Base-by-base conservation (phyloP, 2,329 filamentous ascomycete genomes). In the Bipolaris oryzae region DNA sequence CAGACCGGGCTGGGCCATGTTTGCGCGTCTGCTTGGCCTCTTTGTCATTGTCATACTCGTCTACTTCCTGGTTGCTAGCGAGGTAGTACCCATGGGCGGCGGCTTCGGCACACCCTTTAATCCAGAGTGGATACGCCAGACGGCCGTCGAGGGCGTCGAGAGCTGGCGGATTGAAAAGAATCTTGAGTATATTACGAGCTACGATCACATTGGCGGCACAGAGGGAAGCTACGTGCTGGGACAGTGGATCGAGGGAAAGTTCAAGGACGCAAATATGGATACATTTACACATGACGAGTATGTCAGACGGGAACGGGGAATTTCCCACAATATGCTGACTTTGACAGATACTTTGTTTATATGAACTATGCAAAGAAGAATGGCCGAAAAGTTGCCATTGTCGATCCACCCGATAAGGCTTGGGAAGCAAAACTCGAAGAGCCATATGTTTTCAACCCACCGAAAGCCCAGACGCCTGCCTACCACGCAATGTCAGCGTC, bases 401-500 rank as follows among this genome's bases (percentile, higher is more conserved):
- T 96, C 60, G 87, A 89, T 34, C 84, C 83, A 0, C 85, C 88
- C 50, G 87, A 87, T 59, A 80, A 87, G 34, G 79, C 77, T 15
- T 98, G 93, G 93, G 85, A 87, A 54, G 95, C 94, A 11, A 84
- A 84, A 61, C 79, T 99, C 48, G 94, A 99, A 69, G 95, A 98
- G 79, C 84, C 90, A 43, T 84, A 84, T n/a, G 82, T 84, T 1
- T 89, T 89, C 62, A 81, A 81, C n/a, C 82, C 87, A 59, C 82
- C 69, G 13, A 73, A 66, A 39, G 63, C 83, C 3, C 88, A 94
- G 76, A 93, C 91, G 0, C 83, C 85, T 45, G 87, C 86, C 7
- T 99, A 96, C 72, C 94, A 98, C 74, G 95, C 91, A 1, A 87
- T 95, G 73, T 96, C 93, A 16, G 92, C 90, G 72, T 85, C 89